Evolutionary conservation across 768 basidiomycete species (phyloP), one percentile per base, ranked within the genome.

Genomic region (Russula brevipes): DNA sequence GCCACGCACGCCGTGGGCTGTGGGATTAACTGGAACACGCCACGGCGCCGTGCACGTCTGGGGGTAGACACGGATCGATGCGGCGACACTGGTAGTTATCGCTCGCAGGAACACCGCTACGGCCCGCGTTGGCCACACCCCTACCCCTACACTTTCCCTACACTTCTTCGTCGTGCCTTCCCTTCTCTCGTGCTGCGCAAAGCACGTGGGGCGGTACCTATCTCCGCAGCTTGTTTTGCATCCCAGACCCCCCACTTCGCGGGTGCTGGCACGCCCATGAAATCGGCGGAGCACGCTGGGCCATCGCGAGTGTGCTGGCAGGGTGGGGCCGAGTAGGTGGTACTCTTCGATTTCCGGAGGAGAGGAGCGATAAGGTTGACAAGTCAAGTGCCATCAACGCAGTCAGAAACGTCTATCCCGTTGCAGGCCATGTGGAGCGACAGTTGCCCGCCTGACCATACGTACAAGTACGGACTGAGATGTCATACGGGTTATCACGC

Each of bases 311-410:
- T 66, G 80, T 51, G 31, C 49, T 79, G 17, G 83, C 84, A 83
- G 82, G 84, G 80, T 82, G 60, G 84, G 82, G 0, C 85, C 83
- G 4, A 76, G 64, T 2, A 85, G 68, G 66, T 80, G 76, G 70
- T 78, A 84, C 12, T 71, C 67, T 12, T 50, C 16, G 63, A 83
- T 75, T 0, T 72, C 74, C 41, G 24, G 24, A 24, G 24, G 24
- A 60, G 71, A 24, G 76, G 61, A 0, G 63, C 52, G 36, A 85
- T 39, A 53, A 57, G 42, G 51, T 65, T 57, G 35, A 14, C 53
- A 16, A 55, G 52, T 57, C 51, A 82, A 84, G 12, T 16, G 77
- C 65, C 8, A 76, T 77, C 78, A 78, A 77, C 66, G 78, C 78
- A 12, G 57, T 24, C 24, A 24, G 24, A 46, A 4, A 64, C 66